Evolutionary conservation across 2,329 filamentous ascomycete species (phyloP).

Genomic region (Lachnellula cervina): DNA sequence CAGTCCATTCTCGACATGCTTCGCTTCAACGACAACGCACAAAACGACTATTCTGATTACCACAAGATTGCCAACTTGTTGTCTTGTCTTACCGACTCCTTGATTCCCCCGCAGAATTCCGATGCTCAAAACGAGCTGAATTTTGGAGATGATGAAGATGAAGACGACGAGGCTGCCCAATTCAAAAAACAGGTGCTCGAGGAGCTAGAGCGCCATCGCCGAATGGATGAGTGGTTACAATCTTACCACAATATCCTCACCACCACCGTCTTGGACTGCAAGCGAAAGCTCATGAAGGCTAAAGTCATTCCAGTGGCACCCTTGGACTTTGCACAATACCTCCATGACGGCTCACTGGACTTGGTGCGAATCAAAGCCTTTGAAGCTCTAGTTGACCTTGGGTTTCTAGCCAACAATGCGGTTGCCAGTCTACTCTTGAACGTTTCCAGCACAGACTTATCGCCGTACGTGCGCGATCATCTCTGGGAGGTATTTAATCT

Average conservation of each 20-base stretch:
- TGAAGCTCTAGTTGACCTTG: constrained; percentile 59
- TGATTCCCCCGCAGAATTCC: constrained; percentile 40
- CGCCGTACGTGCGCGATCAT: constrained; percentile 56
- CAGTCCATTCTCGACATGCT: constrained; percentile 84
- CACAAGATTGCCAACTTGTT: constrained; percentile 83
- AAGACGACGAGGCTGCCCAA: constrained; percentile 37
- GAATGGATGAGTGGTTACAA: constrained; percentile 64
- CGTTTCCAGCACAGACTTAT: constrained; percentile 56
- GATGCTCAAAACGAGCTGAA: constrained; percentile 39
- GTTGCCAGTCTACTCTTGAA: constrained; percentile 55
- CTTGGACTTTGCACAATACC: constrained; percentile 57
- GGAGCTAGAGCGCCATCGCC: constrained; percentile 61
- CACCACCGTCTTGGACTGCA: constrained; percentile 56
- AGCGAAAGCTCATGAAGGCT: constrained; percentile 59
- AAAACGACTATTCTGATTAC: constrained; percentile 84
- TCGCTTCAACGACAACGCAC: constrained; percentile 89
- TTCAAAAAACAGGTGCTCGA: constrained; percentile 46
- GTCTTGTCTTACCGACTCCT: constrained; percentile 53
- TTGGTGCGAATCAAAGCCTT: constrained; percentile 62
- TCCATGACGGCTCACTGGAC: constrained; percentile 60
- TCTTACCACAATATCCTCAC: constrained; percentile 67
- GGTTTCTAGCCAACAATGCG: constrained; percentile 49
- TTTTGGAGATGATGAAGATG: constrained; percentile 38
- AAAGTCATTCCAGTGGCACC: constrained; percentile 51
- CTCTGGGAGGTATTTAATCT: constrained; percentile 55